phyloP scores from a whole-genome alignment of 148 eudicot species.

The Rhododendron molle region DNA sequence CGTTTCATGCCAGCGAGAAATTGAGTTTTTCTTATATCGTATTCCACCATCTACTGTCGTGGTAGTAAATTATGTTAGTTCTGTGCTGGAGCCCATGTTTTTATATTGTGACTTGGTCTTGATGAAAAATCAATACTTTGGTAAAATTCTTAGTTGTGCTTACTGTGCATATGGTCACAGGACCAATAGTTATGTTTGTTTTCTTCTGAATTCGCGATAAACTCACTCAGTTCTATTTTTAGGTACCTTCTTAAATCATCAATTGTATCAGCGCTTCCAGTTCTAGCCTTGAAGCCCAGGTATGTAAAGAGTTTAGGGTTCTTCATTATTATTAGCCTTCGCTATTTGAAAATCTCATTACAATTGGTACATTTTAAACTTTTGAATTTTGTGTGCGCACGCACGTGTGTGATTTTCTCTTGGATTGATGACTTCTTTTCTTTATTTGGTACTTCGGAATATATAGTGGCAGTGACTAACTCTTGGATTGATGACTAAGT shows the following conservation, averaged over 20 bases:
- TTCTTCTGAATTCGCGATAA: not conserved
- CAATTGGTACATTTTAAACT: not conserved
- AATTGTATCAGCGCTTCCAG: conserved; percentile 48
- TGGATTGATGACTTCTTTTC: too few species aligned
- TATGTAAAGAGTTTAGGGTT: conserved; percentile 7
- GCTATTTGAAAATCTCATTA: not conserved
- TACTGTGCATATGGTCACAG: not conserved
- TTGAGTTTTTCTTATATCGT: not conserved
- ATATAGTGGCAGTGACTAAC: too few species aligned
- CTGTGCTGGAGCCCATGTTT: not conserved
- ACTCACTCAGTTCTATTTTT: conserved; percentile 12
- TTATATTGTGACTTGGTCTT: not conserved
- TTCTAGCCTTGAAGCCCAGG: conserved; percentile 50
- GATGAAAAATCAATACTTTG: not conserved
- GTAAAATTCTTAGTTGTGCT: not conserved
- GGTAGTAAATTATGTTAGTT: not conserved
- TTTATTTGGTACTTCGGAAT: too few species aligned
- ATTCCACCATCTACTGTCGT: not conserved
- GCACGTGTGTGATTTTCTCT: not conserved
- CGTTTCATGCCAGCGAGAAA: not conserved
- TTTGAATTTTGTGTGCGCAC: not conserved
- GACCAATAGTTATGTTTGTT: not conserved
- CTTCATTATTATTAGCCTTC: not conserved
- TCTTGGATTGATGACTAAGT: not conserved
- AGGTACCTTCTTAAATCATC: conserved; percentile 74